Evolutionary conservation across 257 asterid species (phyloP).

Genomic region (Paulownia fortunei): DNA sequence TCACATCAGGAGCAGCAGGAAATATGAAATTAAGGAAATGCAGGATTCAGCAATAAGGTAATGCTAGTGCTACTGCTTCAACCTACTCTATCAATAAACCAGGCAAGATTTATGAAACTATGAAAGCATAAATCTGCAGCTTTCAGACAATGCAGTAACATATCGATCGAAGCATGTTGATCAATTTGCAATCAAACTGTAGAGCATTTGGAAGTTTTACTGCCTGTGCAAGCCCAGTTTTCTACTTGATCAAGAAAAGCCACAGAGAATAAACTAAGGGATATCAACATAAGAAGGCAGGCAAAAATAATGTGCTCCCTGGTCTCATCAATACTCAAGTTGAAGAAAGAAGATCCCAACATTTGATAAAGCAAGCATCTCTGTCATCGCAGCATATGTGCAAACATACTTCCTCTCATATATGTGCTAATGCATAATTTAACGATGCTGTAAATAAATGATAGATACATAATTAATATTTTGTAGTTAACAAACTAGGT

Average conservation of each 20-base stretch:
- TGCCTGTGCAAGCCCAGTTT: neutral
- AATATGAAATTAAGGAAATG: conserved; percentile 17
- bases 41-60: conserved; percentile 23
- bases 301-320: neutral
- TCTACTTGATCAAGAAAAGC: conserved; percentile 11
- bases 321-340: neutral
- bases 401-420: no score
- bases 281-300: neutral
- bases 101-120: conserved; percentile 8
- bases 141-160: neutral
- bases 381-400: neutral
- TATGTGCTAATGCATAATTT: no score
- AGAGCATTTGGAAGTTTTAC: no score
- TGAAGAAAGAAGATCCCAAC: neutral
- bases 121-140: conserved; percentile 3
- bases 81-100: neutral
- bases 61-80: conserved; percentile 17
- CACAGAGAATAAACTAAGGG: neutral
- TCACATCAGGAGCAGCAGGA: conserved; percentile 2
- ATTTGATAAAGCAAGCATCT: conserved; percentile 19
- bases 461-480: no score
- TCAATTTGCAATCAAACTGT: neutral
- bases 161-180: conserved; percentile 1
- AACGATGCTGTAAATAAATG: no score
- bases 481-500: no score